Evolutionary conservation across 768 basidiomycete genomes (phyloP).

Genomic region (Serpula lacrymans): DNA sequence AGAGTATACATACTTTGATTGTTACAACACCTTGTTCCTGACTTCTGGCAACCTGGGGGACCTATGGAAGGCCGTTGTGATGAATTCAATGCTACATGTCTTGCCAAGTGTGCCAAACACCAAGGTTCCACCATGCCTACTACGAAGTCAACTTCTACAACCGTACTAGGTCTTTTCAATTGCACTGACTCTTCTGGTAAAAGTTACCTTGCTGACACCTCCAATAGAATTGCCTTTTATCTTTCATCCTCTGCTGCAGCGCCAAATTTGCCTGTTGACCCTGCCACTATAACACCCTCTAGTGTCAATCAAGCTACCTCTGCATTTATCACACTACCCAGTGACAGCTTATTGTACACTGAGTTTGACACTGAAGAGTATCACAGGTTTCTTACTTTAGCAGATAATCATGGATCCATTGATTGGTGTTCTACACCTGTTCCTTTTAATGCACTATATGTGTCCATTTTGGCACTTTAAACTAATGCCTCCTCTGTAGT

Average conservation of each 20-base stretch:
- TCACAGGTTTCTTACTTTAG: not conserved
- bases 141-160: not conserved
- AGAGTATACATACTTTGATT: too few species aligned
- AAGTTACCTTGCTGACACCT: too few species aligned
- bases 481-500: not conserved
- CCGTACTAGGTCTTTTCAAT: too few species aligned
- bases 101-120: too few species aligned
- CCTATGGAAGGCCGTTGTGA: not conserved
- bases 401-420: not conserved
- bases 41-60: not conserved
- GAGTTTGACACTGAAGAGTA: not conserved
- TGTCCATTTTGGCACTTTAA: conserved; percentile 20
- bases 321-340: not conserved
- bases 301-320: too few species aligned
- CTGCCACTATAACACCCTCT: too few species aligned
- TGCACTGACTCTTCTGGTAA: too few species aligned
- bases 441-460: conserved; percentile 6
- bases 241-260: too few species aligned
- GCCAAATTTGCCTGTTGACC: too few species aligned
- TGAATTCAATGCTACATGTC: not conserved
- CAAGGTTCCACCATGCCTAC: too few species aligned
- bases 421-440: not conserved
- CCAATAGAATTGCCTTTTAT: too few species aligned
- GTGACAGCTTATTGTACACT: not conserved
- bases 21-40: not conserved